phyloP scores from a whole-genome alignment of 345 rosid species.

The Eucalyptus cladocalyx region DNA sequence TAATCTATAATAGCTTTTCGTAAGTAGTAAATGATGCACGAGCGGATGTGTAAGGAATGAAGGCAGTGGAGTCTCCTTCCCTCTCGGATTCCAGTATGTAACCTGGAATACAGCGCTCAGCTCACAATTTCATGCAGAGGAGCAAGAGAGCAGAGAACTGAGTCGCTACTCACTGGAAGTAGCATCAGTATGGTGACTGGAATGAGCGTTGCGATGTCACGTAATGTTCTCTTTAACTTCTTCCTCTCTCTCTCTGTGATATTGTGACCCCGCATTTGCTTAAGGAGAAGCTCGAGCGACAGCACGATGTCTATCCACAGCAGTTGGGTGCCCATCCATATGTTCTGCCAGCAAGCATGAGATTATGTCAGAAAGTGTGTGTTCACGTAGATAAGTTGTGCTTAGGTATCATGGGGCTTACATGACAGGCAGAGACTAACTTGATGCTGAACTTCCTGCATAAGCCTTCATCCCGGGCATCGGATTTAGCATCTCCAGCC shows the following conservation, averaged over 20 bases:
- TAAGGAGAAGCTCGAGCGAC: slow-evolving; percentile 26
- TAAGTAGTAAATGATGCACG: background rate
- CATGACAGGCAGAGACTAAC: background rate
- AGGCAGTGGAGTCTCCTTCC: background rate
- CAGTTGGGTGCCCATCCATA: slow-evolving; percentile 53
- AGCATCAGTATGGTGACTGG: slow-evolving; percentile 55
- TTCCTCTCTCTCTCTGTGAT: slow-evolving; percentile 25
- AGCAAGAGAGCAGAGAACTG: background rate
- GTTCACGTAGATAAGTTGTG: background rate
- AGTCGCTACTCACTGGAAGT: slow-evolving; percentile 36
- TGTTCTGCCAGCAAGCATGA: slow-evolving; percentile 13
- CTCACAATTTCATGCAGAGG: background rate
- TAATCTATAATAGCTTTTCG: background rate
- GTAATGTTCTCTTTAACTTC: slow-evolving; percentile 31
- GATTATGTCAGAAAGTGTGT: background rate
- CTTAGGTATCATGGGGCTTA: background rate
- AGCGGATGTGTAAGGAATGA: background rate
- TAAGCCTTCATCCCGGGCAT: slow-evolving; percentile 5
- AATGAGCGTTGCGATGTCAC: slow-evolving; percentile 34
- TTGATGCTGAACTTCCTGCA: slow-evolving; percentile 26
- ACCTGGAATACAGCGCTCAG: background rate
- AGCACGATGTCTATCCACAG: slow-evolving; percentile 28
- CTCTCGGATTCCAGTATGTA: background rate
- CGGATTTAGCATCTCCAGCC: background rate
- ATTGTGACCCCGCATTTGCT: slow-evolving; percentile 25